These are phyloP conservation scores for Trametes polyzona DNA, from an alignment of 1,284 basidiomycete genomes.

Conservation along the genomic window DNA sequence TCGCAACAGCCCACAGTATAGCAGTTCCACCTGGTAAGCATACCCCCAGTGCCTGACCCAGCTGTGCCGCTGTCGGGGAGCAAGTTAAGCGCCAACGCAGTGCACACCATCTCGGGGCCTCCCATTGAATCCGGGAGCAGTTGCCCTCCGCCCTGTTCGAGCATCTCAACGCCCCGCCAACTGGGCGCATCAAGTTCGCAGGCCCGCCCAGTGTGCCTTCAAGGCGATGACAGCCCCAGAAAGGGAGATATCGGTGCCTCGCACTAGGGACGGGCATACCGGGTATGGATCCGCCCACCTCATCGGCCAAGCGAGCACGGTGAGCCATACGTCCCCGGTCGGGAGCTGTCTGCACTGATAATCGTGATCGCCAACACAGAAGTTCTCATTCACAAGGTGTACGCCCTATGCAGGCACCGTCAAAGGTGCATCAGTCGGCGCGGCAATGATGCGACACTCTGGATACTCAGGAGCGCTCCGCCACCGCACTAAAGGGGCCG, in stretches of 20 bases:
- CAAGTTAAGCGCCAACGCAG: not conserved
- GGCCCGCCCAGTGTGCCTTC: conserved; percentile 1
- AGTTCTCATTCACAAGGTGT: not conserved
- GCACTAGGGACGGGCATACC: too few species aligned
- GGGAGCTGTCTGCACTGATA: not conserved
- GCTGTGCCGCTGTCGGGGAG: not conserved
- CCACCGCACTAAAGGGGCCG: not conserved
- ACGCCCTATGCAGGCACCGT: not conserved
- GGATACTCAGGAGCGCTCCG: not conserved
- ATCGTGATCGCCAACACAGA: not conserved
- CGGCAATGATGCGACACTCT: not conserved
- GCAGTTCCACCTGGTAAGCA: too few species aligned
- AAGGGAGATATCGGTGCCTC: too few species aligned
- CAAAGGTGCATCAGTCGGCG: not conserved
- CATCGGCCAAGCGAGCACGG: too few species aligned
- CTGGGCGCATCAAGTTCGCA: not conserved
- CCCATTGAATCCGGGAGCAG: not conserved
- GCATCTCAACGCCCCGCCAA: not conserved
- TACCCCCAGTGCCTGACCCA: not conserved
- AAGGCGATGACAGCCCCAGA: too few species aligned
- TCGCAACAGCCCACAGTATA: too few species aligned
- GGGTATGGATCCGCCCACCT: too few species aligned
- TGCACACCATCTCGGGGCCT: not conserved
- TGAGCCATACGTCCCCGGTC: too few species aligned
- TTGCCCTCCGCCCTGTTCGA: not conserved